phyloP scores from a whole-genome alignment of 306 rosid genomes.

The Oxytropis ochrocephala region DNA sequence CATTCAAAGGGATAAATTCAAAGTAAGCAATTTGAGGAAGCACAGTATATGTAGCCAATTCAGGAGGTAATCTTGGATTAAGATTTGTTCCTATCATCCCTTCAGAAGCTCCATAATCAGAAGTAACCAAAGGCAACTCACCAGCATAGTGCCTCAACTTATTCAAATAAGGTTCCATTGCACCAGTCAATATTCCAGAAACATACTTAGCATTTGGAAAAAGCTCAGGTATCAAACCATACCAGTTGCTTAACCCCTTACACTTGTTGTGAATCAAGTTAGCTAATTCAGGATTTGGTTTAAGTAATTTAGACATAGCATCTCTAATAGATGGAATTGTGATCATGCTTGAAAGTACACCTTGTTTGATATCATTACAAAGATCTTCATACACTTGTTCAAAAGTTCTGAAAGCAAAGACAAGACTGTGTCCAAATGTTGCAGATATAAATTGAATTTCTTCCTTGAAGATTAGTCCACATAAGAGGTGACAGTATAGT shows the following conservation, averaged over 20 bases:
- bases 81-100: constrained; percentile 90
- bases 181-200: constrained; percentile 84
- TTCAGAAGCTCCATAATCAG: constrained; percentile 94
- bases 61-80: constrained; percentile 63
- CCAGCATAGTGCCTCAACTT: constrained; percentile 82
- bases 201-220: constrained; percentile 81
- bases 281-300: constrained; percentile 71
- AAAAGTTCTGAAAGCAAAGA: no score
- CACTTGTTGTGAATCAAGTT: constrained; percentile 47
- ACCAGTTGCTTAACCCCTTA: constrained; percentile 71
- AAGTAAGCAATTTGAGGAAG: constrained; percentile 89
- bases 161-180: constrained; percentile 74
- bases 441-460: constrained; percentile 59
- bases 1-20: constrained; percentile 66
- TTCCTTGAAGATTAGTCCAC: constrained; percentile 63
- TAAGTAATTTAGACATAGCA: no score
- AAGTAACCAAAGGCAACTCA: constrained; percentile 64
- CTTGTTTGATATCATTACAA: no score
- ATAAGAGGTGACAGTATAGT: constrained; percentile 82
- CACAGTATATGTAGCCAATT: constrained; percentile 60
- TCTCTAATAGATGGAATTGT: no score
- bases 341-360: no score
- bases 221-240: constrained; percentile 71
- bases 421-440: neutral
- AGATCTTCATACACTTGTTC: no score